Evolutionary conservation across 139 green algal genomes (phyloP), one percentile per base, ranked within the genome.

Genomic region (Auxenochlorella pyrenoidosa): DNA sequence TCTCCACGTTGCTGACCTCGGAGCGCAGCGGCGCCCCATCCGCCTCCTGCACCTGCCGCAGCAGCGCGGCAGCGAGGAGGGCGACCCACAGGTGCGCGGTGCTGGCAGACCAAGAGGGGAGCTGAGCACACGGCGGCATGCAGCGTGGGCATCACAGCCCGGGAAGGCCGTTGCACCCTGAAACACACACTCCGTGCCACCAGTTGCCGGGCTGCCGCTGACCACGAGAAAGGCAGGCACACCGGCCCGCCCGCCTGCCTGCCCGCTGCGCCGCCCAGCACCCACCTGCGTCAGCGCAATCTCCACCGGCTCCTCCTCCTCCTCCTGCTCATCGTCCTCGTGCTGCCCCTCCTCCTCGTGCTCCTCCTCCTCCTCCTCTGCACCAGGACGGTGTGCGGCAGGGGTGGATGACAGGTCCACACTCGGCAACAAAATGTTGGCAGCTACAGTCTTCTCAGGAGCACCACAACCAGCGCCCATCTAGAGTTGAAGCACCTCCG

Each of bases 251-350:
- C 44, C 26, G 41, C 28, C 28, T 16, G 19, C 30, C 3, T 26
- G 24, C 66, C 66, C 15, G 15, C 68, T 21, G n/a, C 68, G 12
- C 28, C 26, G 21, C 26, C 38, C 16, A 30, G 16, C 59, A 16
- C 70, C 30, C 24, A 86, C 85, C 66, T 86, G 68, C 36, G 70
- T 59, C 70, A 80, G 54, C 3, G 30, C 19, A 38, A 73, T 34
- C 51, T 86, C 75, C 85, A 86, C 72, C 6, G 24, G 65, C 47
- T 86, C 84, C 72, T 88, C 84, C 71, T 85, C 84, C 5, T 84
- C 84, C 16, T 54, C 68, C 32, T 34, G 51, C 30, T 32, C 41
- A 51, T 86, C 81, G 30, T 77, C 68, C n/a, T 34, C 81, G 24
- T 30, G 36, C 58, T 36, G 41, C 32, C 44, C 66, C 8, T 86